phyloP scores from a whole-genome alignment of 768 basidiomycete genomes.

The Lanmaoa rubissima region DNA sequence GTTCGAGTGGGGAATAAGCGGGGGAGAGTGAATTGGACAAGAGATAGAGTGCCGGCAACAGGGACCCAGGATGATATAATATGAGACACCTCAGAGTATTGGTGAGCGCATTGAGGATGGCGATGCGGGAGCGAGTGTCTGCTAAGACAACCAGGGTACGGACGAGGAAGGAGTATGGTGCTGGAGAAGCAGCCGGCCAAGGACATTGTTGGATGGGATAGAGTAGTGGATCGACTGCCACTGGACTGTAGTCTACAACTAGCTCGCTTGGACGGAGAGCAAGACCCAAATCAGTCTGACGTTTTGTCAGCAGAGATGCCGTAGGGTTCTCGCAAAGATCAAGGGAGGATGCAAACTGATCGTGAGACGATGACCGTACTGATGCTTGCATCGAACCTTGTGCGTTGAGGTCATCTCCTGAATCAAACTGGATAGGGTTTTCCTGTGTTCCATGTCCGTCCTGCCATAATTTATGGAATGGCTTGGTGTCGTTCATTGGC shows the following conservation, averaged over 20 bases:
- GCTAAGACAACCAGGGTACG: constrained; percentile 60
- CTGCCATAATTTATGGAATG: constrained; percentile 14
- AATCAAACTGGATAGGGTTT: constrained; percentile 27
- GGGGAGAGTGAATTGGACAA: constrained; percentile 79
- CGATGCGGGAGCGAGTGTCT: constrained; percentile 68
- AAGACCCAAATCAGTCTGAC: constrained; percentile 10
- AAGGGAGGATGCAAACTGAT: constrained; percentile 7
- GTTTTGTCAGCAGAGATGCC: constrained; percentile 7
- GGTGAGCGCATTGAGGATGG: constrained; percentile 64
- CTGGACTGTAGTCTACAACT: constrained; percentile 28
- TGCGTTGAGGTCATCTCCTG: constrained; percentile 12
- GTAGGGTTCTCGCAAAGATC: constrained; percentile 5
- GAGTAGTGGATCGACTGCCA: constrained; percentile 45
- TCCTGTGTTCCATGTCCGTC: constrained; percentile 25
- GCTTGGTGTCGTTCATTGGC: background rate
- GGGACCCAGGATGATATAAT: constrained; percentile 60
- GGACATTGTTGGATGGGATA: constrained; percentile 45
- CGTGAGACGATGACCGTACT: constrained; percentile 14
- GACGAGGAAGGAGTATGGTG: constrained; percentile 72
- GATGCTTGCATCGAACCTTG: constrained; percentile 7
- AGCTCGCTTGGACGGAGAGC: constrained; percentile 25
- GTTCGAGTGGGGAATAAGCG: constrained; percentile 67
- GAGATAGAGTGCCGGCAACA: constrained; percentile 77
- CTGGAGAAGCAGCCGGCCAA: constrained; percentile 38
- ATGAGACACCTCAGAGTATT: constrained; percentile 74